A percentile compares a stretch with the other conserved stretches of the same genome.
These are phyloP conservation scores for Xylaria sp. DNA, from an alignment of 2,329 filamentous ascomycete species.

Conservation along the genomic window DNA sequence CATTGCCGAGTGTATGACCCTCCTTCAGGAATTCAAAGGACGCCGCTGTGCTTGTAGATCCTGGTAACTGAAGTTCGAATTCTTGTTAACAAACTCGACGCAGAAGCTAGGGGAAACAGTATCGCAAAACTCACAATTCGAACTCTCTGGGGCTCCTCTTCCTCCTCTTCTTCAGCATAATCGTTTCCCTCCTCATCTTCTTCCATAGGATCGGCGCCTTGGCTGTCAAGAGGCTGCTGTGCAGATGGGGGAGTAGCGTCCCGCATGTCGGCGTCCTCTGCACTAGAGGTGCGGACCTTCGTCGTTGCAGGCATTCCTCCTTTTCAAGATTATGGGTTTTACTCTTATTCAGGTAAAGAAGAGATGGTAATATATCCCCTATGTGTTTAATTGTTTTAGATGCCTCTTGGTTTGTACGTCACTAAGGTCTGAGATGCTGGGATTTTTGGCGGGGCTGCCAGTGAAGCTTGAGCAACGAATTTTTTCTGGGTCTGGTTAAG, in stretches of 20 bases:
- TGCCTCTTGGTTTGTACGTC: constrained; percentile 2
- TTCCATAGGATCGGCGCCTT: constrained; percentile 49
- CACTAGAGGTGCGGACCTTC: constrained; percentile 34
- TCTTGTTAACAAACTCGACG: constrained; percentile 27
- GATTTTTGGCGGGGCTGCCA: constrained; percentile 34
- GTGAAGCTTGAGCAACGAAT: constrained; percentile 17
- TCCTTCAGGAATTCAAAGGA: constrained; percentile 96
- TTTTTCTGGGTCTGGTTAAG: constrained; percentile 30
- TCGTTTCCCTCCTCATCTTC: constrained; percentile 49
- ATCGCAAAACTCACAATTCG: constrained; percentile 63
- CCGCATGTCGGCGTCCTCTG: constrained; percentile 48
- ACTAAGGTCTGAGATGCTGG: constrained; percentile 17
- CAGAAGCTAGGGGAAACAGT: constrained; percentile 15
- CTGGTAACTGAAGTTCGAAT: constrained; percentile 72
- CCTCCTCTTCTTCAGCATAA: constrained; percentile 59
- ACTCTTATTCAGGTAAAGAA: not conserved
- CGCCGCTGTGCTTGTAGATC: constrained; percentile 86
- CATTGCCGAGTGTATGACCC: constrained; percentile 95
- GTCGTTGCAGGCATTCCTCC: constrained; percentile 44
- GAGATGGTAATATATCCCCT: not conserved
- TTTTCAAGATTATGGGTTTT: constrained; percentile 3
- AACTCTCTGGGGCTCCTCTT: constrained; percentile 67
- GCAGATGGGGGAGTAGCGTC: constrained; percentile 48
- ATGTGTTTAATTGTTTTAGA: not conserved
- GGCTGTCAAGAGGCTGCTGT: constrained; percentile 56